Conservation (phyloP, 2,329 filamentous ascomycete species). For the Monilinia polystroma region DNA sequence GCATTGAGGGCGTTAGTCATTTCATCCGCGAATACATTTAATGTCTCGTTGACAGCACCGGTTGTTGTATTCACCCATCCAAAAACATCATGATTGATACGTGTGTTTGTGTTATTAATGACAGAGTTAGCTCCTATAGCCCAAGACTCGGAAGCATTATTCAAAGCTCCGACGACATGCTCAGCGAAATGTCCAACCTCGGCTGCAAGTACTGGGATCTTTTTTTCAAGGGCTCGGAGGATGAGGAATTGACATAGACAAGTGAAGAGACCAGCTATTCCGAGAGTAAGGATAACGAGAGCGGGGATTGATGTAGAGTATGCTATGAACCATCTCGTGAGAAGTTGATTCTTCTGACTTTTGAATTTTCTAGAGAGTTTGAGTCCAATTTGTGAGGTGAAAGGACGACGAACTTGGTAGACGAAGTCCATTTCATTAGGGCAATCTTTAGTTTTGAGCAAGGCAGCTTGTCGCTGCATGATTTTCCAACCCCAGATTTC, state of each 20-base stretch:
- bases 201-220: slow-evolving; percentile 62
- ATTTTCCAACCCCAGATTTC: slow-evolving; percentile 76
- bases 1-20: slow-evolving; percentile 72
- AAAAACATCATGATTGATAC: slow-evolving; percentile 82
- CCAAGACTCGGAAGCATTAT: slow-evolving; percentile 65
- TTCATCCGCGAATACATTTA: slow-evolving; percentile 76
- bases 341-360: slow-evolving; percentile 60
- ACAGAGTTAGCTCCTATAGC: slow-evolving; percentile 60
- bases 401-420: slow-evolving; percentile 81
- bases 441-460: slow-evolving; percentile 64
- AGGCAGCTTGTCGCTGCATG: slow-evolving; percentile 66
- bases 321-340: slow-evolving; percentile 63
- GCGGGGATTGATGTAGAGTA: slow-evolving; percentile 67
- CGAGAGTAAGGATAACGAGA: slow-evolving; percentile 67
- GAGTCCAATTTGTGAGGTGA: slow-evolving; percentile 70
- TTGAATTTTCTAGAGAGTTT: slow-evolving; percentile 65
- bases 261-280: slow-evolving; percentile 63
- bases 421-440: slow-evolving; percentile 79
- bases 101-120: slow-evolving; percentile 58
- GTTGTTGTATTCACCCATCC: slow-evolving; percentile 87
- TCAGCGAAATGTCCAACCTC: slow-evolving; percentile 66
- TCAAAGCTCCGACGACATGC: slow-evolving; percentile 59
- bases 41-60: slow-evolving; percentile 75
- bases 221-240: slow-evolving; percentile 59
- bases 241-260: slow-evolving; percentile 68